These are phyloP conservation scores for Sinapis alba DNA, from an alignment of 441 rosid species.

Conservation along the genomic window DNA sequence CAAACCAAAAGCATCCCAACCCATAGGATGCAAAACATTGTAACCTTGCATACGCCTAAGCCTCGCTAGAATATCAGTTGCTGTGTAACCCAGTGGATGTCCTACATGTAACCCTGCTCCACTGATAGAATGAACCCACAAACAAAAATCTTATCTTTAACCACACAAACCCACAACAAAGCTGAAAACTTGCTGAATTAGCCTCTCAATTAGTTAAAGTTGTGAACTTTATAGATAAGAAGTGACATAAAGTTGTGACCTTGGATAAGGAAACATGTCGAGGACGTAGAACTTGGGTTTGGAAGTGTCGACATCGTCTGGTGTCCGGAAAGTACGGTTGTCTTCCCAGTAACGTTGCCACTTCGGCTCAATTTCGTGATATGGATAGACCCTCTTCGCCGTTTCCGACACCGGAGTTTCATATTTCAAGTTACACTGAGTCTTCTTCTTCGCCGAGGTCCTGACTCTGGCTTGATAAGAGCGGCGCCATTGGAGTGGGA, in stretches of 20 bases:
- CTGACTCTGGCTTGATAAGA: slow-evolving; percentile 33
- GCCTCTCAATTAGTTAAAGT: slow-evolving; percentile 10
- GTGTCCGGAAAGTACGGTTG: slow-evolving; percentile 78
- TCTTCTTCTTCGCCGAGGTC: slow-evolving; percentile 39
- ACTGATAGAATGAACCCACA: slow-evolving; percentile 47
- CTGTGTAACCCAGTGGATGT: slow-evolving; percentile 95
- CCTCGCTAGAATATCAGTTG: slow-evolving; percentile 92
- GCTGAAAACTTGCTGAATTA: neutral
- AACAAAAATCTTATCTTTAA: slow-evolving; percentile 10
- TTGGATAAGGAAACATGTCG: slow-evolving; percentile 99
- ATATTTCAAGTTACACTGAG: slow-evolving; percentile 4
- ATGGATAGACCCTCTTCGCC: slow-evolving; percentile 73
- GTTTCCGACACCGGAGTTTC: slow-evolving; percentile 23
- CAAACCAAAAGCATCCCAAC: slow-evolving; percentile 99
- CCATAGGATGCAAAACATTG: slow-evolving; percentile 97
- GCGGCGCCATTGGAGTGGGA: slow-evolving; percentile 25
- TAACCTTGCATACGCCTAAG: slow-evolving; percentile 90
- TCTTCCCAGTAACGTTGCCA: slow-evolving; percentile 93
- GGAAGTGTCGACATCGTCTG: slow-evolving; percentile 78
- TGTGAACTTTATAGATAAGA: neutral
- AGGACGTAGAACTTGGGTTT: slow-evolving; percentile 96
- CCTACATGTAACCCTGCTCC: slow-evolving; percentile 99
- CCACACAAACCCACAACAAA: slow-evolving; percentile 14
- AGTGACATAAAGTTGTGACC: slow-evolving; percentile 44
- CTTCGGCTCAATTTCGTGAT: slow-evolving; percentile 87